phyloP scores from a whole-genome alignment of 257 asterid genomes.

The Penstemon newberryi region DNA sequence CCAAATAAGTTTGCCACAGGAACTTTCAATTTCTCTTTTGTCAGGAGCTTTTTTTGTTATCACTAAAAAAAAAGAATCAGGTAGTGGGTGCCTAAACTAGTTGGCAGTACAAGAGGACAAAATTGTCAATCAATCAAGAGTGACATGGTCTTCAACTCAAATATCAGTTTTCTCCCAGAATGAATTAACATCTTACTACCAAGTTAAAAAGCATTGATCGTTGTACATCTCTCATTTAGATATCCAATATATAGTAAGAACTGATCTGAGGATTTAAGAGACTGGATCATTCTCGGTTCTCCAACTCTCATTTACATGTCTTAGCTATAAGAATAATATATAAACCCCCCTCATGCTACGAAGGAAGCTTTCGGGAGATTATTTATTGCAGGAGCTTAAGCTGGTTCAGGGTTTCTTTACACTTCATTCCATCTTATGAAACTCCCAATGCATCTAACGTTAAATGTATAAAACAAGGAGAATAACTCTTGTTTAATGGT shows the following conservation, averaged over 20 bases:
- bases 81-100: background rate
- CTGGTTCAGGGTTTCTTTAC: too few species aligned
- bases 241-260: background rate
- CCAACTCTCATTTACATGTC: background rate
- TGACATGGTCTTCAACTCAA: too few species aligned
- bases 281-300: background rate
- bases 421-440: too few species aligned
- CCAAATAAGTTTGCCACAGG: slow-evolving; percentile 3
- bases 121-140: too few species aligned
- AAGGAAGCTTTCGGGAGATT: too few species aligned
- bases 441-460: background rate
- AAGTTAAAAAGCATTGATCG: background rate
- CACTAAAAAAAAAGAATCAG: background rate
- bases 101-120: background rate
- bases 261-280: background rate
- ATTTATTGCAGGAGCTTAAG: too few species aligned
- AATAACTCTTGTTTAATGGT: background rate
- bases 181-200: background rate
- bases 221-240: background rate
- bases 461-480: background rate
- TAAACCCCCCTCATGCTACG: too few species aligned
- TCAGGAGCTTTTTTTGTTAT: background rate
- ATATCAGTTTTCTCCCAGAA: too few species aligned
- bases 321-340: too few species aligned
- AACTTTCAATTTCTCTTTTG: slow-evolving; percentile 6